Evolutionary conservation across 257 asterid genomes (phyloP), one percentile per base, ranked within the genome.

Genomic region (Scutellaria minor): DNA sequence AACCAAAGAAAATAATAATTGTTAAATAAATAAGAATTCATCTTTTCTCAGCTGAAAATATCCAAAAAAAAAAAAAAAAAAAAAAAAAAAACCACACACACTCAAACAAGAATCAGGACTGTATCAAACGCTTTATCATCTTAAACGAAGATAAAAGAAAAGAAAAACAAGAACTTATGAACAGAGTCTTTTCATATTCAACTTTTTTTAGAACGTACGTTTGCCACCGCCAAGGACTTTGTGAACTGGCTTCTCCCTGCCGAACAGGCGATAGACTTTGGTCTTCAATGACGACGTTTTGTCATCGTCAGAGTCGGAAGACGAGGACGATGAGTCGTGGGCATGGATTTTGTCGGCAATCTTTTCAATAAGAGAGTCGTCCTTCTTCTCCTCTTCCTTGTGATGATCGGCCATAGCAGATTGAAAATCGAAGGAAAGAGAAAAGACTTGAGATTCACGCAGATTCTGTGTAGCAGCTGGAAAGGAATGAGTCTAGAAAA

Each of bases 151-250:
- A 48, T 4, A 39, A 0, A 54, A 8, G n/a, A 27, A 4, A 45
- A 37, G 1, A 48, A 35, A 24, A 14, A 9, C 0, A 0, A 2
- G 37, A 31, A 31, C 5, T 31, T 31, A 3, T 2, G 37, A 31
- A 31, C 5, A 31, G 35, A 27, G 5, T 31, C 5, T 31, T 31
- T 31, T 3, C 5, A 31, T 31, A 31, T 2, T 31, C 37, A 22
- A 52, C 0, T 9, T 12, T 40, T 22, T 22, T 0, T 8, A 7
- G 2, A 10, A 81, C 88, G 18, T 80, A 93, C 97, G 77, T 81
- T 89, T 86, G 54, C 96, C 96, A 56, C 96, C 96, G 13, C 98
- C 98, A 41, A 93, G 83, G 62, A 89, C 77, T 56, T 65, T 79
- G 76, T 93, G 97, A 73, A 91, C 82, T 0, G 96, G 88, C 55